phyloP scores from a whole-genome alignment of 345 rosid genomes.

The Erysimum cheiranthoides region DNA sequence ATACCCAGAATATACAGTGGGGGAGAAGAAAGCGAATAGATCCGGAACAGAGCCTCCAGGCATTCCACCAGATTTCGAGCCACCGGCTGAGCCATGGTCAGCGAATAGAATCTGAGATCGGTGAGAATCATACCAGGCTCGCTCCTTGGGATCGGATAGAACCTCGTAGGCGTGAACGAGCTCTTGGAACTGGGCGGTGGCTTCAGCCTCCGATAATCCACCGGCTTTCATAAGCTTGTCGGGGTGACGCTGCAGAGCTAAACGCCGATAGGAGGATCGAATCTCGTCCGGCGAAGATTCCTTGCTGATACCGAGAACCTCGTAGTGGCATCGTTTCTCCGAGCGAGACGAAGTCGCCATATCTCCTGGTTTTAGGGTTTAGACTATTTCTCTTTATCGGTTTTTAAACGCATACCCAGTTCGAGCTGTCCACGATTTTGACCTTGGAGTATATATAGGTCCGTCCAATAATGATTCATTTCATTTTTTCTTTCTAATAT shows the following conservation, averaged over 20 bases:
- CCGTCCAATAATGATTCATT: background rate
- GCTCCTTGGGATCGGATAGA: slow-evolving; percentile 87
- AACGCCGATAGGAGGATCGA: slow-evolving; percentile 75
- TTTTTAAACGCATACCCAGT: slow-evolving; percentile 17
- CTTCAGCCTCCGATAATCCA: slow-evolving; percentile 73
- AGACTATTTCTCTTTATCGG: slow-evolving; percentile 14
- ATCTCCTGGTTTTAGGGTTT: slow-evolving; percentile 36
- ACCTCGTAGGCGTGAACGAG: slow-evolving; percentile 86
- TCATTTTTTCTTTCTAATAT: background rate
- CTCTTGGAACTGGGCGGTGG: slow-evolving; percentile 94
- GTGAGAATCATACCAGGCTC: slow-evolving; percentile 94
- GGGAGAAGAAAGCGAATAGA: slow-evolving; percentile 81
- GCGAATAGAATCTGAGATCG: slow-evolving; percentile 95
- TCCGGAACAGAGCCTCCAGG: slow-evolving; percentile 60
- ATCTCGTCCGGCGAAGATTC: slow-evolving; percentile 81
- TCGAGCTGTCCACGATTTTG: slow-evolving; percentile 2
- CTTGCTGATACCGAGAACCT: slow-evolving; percentile 65
- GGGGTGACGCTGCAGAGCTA: slow-evolving; percentile 94
- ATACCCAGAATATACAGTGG: slow-evolving; percentile 69
- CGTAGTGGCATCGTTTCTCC: slow-evolving; percentile 91
- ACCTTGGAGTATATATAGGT: background rate
- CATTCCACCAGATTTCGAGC: slow-evolving; percentile 51
- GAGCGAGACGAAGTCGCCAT: slow-evolving; percentile 59
- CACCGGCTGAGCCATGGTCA: slow-evolving; percentile 51
- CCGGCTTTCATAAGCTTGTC: slow-evolving; percentile 93